phyloP scores from a whole-genome alignment of 768 basidiomycete genomes.

The Suillus placidus region DNA sequence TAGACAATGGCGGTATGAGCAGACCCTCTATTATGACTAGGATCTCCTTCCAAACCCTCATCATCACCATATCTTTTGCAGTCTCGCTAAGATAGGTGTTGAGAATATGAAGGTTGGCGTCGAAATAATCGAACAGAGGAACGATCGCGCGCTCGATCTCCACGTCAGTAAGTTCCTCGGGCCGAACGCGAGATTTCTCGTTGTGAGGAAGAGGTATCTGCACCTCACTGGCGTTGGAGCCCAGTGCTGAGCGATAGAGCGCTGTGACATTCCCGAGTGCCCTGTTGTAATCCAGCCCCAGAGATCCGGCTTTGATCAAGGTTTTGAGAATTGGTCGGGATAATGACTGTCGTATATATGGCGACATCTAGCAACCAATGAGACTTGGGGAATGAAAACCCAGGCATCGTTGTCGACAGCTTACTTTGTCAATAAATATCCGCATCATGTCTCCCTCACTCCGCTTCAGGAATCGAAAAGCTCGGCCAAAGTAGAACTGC shows the following conservation, averaged over 20 bases:
- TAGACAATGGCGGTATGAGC: slow-evolving; percentile 88
- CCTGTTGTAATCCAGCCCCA: slow-evolving; percentile 83
- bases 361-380: slow-evolving; percentile 71
- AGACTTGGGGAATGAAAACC: slow-evolving; percentile 5
- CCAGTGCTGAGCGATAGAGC: slow-evolving; percentile 79
- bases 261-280: slow-evolving; percentile 81
- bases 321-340: slow-evolving; percentile 77
- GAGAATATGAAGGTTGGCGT: slow-evolving; percentile 87
- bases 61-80: slow-evolving; percentile 92
- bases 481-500: slow-evolving; percentile 95
- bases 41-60: slow-evolving; percentile 95
- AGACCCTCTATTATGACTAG: slow-evolving; percentile 82
- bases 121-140: slow-evolving; percentile 95
- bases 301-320: slow-evolving; percentile 62
- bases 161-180: slow-evolving; percentile 85
- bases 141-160: slow-evolving; percentile 94
- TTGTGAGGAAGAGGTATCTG: slow-evolving; percentile 73
- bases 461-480: slow-evolving; percentile 89
- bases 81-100: slow-evolving; percentile 84
- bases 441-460: slow-evolving; percentile 96
- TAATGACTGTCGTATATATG: slow-evolving; percentile 86
- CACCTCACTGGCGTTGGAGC: slow-evolving; percentile 66
- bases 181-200: slow-evolving; percentile 78
- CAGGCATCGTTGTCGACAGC: background rate
- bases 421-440: slow-evolving; percentile 95